Percentiles rank a stretch among this genome's conserved stretches.
These are phyloP conservation scores for Senecio squalidus DNA, from an alignment of 140 eudicot genomes.

Conservation along the genomic window DNA sequence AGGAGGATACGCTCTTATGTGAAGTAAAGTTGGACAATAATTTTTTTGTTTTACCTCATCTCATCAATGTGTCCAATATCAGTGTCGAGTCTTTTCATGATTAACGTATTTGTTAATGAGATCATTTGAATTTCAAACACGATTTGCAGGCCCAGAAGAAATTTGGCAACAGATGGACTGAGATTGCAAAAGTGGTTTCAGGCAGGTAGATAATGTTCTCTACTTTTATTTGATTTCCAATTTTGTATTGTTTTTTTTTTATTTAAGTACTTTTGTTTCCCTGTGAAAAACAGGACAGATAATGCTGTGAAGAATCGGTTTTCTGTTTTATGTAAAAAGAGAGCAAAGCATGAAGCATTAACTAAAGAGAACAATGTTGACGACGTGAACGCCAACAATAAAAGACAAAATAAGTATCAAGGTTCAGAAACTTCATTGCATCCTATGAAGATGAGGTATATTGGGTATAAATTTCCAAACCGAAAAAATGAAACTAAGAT, in stretches of 20 bases:
- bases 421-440: constrained; percentile 37
- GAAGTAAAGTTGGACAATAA: constrained; percentile 43
- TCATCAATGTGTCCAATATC: background rate
- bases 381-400: constrained; percentile 54
- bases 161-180: constrained; percentile 98
- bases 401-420: constrained; percentile 30
- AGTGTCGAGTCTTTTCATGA: background rate
- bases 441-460: constrained; percentile 58
- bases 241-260: background rate
- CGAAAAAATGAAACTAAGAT: background rate
- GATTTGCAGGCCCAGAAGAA: constrained; percentile 78
- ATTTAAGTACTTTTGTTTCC: background rate
- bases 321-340: constrained; percentile 78
- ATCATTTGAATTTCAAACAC: constrained; percentile 15
- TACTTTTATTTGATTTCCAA: background rate
- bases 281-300: constrained; percentile 56
- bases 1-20: constrained; percentile 85
- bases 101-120: background rate
- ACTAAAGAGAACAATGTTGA: constrained; percentile 61
- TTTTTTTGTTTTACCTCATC: background rate
- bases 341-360: constrained; percentile 65
- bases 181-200: constrained; percentile 94
- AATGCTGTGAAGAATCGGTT: constrained; percentile 96
- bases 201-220: constrained; percentile 72
- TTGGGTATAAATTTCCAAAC: background rate